Conservation (phyloP, 78 protist genomes). For the Monosiga brevicollis region DNA sequence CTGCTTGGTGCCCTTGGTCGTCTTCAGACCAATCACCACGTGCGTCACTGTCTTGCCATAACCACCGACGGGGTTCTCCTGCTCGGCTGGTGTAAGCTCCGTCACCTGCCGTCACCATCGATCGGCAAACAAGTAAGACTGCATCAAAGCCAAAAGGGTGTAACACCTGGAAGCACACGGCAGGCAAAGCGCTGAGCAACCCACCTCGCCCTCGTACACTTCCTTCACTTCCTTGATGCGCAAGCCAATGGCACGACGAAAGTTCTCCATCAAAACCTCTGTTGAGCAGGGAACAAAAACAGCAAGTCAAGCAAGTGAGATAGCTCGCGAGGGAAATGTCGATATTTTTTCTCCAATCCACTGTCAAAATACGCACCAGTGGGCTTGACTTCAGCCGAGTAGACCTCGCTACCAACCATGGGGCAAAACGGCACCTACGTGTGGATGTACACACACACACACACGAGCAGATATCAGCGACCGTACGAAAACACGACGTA, state of each 20-base stretch:
- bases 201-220: conserved; percentile 97
- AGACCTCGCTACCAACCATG: conserved; percentile 98
- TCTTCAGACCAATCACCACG: conserved; percentile 85
- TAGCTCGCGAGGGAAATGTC: no score
- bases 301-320: no score
- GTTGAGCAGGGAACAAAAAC: conserved; percentile 40
- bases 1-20: conserved; percentile 39
- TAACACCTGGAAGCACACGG: no score
- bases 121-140: no score
- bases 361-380: background rate
- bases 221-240: conserved; percentile 97
- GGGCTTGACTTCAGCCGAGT: conserved; percentile 70
- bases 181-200: no score
- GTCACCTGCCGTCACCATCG: no score
- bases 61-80: conserved; percentile 88
- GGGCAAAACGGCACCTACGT: conserved; percentile 99
- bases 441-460: no score
- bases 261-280: conserved; percentile 93
- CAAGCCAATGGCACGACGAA: conserved; percentile 98
- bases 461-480: no score
- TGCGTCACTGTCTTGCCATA: conserved; percentile 91
- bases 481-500: no score
- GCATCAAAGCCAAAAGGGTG: no score
- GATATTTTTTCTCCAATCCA: no score
- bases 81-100: conserved; percentile 94